A percentile compares a stretch with the other conserved stretches of the same genome.
phyloP scores from a whole-genome alignment of 345 rosid genomes.

The Gossypium australe region DNA sequence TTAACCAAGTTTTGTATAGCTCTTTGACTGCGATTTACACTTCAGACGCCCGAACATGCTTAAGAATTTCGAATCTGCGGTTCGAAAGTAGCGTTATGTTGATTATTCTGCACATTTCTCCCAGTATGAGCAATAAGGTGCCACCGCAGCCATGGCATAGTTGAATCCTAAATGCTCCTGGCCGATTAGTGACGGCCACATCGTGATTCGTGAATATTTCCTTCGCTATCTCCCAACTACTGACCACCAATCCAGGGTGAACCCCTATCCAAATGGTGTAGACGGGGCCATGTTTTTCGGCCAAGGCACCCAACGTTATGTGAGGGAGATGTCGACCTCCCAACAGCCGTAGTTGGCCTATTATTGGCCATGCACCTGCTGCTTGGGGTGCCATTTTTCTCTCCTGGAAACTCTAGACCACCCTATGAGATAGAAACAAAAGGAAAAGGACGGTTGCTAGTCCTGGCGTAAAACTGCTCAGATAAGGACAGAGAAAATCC shows the following conservation, averaged over 20 bases:
- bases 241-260: slow-evolving; percentile 33
- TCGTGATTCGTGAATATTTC: slow-evolving; percentile 38
- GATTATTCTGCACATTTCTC: slow-evolving; percentile 29
- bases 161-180: slow-evolving; percentile 27
- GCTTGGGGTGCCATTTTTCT: slow-evolving; percentile 9
- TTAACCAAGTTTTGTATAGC: slow-evolving; percentile 17
- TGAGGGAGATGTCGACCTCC: slow-evolving; percentile 21
- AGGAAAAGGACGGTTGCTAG: not conserved
- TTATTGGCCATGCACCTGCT: slow-evolving; percentile 7
- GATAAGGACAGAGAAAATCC: not conserved
- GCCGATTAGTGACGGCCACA: slow-evolving; percentile 25
- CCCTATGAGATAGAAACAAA: not conserved
- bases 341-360: slow-evolving; percentile 11
- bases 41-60: slow-evolving; percentile 21
- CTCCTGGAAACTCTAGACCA: not conserved
- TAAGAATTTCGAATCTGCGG: slow-evolving; percentile 21
- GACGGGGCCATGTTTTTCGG: slow-evolving; percentile 37
- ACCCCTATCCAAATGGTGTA: slow-evolving; percentile 34
- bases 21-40: slow-evolving; percentile 17
- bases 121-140: slow-evolving; percentile 31
- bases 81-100: slow-evolving; percentile 26
- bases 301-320: slow-evolving; percentile 28
- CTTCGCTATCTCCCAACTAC: slow-evolving; percentile 25
- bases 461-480: not conserved
- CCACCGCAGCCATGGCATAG: slow-evolving; percentile 23